These are phyloP conservation scores for Colletotrichum sansevieriae DNA, from an alignment of 2,329 filamentous ascomycete genomes.

Conservation along the genomic window DNA sequence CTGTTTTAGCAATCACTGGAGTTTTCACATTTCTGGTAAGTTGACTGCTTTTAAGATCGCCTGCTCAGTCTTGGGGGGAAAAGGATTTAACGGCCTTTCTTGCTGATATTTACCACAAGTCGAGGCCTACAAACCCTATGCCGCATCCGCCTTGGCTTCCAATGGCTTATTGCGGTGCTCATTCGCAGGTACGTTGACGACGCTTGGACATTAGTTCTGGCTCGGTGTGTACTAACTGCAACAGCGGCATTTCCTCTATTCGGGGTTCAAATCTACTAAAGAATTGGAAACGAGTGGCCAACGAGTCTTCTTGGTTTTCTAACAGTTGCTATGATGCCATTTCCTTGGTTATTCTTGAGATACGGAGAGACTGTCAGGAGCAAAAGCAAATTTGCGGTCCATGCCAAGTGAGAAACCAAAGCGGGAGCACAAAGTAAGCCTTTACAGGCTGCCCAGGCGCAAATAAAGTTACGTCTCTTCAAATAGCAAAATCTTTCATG, in stretches of 20 bases:
- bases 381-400: constrained; percentile 64
- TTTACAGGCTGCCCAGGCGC: too few species aligned
- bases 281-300: constrained; percentile 78
- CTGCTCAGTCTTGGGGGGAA: not conserved
- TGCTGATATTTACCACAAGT: constrained; percentile 56
- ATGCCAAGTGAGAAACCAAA: not conserved
- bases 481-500: too few species aligned
- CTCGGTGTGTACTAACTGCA: not conserved
- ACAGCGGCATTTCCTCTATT: constrained; percentile 81
- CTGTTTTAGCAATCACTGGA: constrained; percentile 82
- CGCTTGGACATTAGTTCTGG: not conserved
- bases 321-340: constrained; percentile 71
- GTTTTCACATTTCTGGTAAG: constrained; percentile 89
- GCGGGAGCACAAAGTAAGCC: too few species aligned
- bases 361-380: constrained; percentile 69
- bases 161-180: constrained; percentile 83
- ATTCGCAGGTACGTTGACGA: constrained; percentile 71
- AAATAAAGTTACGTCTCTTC: too few species aligned
- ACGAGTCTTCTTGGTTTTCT: constrained; percentile 72
- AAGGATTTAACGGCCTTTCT: too few species aligned
- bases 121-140: constrained; percentile 82
- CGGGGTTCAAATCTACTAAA: constrained; percentile 77
- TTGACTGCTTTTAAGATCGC: constrained; percentile 36
- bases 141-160: constrained; percentile 84
- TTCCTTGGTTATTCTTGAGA: constrained; percentile 72